These are phyloP conservation scores for Sphagnum magellanicum DNA, from an alignment of 228 moss, liverwort and hornwort species.

Conservation along the genomic window DNA sequence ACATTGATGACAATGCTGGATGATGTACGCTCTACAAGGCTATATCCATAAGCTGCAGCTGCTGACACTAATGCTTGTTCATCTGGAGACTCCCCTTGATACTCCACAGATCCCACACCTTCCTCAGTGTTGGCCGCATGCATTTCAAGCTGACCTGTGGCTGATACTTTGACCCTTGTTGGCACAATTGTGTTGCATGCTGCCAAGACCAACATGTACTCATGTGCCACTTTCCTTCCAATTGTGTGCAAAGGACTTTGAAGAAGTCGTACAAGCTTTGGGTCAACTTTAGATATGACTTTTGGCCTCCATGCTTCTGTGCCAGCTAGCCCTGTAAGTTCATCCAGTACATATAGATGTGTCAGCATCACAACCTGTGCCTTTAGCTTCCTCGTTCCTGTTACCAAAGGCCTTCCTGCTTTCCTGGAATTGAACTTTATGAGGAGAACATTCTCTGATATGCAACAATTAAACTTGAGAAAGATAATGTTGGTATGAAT, in stretches of 20 bases:
- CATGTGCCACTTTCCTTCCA: constrained; percentile 26
- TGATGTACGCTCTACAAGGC: constrained; percentile 39
- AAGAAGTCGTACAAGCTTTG: constrained; percentile 23
- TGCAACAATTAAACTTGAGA: too few species aligned
- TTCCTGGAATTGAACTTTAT: too few species aligned
- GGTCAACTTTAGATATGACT: constrained; percentile 33
- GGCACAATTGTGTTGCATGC: constrained; percentile 54
- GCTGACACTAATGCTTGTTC: constrained; percentile 51
- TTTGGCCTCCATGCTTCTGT: constrained; percentile 42
- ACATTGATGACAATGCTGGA: constrained; percentile 25
- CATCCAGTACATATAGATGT: too few species aligned
- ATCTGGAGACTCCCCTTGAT: constrained; percentile 36
- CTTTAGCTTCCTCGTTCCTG: too few species aligned
- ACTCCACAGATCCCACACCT: constrained; percentile 23
- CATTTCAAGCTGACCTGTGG: constrained; percentile 26
- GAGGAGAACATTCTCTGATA: too few species aligned
- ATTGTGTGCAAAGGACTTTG: constrained; percentile 27
- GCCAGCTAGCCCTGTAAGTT: constrained; percentile 11
- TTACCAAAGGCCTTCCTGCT: too few species aligned
- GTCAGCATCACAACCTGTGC: too few species aligned
- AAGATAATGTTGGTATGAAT: background rate
- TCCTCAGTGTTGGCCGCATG: constrained; percentile 22
- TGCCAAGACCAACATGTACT: constrained; percentile 39
- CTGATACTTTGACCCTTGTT: constrained; percentile 34
- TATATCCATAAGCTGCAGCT: constrained; percentile 53